Conservation (phyloP, 2,329 filamentous ascomycete species). For the Nemania sp. region DNA sequence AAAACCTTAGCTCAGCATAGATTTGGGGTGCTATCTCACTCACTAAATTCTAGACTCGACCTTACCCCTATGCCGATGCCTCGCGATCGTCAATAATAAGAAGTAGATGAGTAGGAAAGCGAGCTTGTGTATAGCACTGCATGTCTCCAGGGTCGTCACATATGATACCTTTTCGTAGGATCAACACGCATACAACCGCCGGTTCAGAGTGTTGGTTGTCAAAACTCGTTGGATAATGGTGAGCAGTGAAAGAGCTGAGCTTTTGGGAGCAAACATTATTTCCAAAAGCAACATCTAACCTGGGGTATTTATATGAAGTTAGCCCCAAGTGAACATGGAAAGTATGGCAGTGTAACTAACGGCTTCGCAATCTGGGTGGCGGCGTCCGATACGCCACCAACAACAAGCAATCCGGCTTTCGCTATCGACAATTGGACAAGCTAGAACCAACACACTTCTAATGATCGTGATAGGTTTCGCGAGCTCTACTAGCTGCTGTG, state of each 20-base stretch:
- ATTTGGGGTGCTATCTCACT: not conserved
- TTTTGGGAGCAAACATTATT: not conserved
- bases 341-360: not conserved
- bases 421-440: too few species aligned
- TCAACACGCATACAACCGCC: not conserved
- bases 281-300: not conserved
- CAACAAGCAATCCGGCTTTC: not conserved
- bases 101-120: not conserved
- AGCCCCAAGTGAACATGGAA: too few species aligned
- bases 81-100: not conserved
- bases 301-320: not conserved
- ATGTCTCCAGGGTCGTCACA: not conserved
- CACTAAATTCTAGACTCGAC: not conserved
- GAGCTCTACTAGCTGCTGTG: not conserved
- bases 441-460: too few species aligned
- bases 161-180: not conserved
- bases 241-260: not conserved
- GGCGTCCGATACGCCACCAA: conserved; percentile 22
- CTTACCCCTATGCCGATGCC: not conserved
- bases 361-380: conserved; percentile 12
- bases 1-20: not conserved
- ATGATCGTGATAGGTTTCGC: not conserved
- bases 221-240: not conserved
- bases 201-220: not conserved
- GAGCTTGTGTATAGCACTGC: not conserved